Evolutionary conservation across 1,139 yeast species (phyloP).

Genomic region (Saccharomyces uvarum): DNA sequence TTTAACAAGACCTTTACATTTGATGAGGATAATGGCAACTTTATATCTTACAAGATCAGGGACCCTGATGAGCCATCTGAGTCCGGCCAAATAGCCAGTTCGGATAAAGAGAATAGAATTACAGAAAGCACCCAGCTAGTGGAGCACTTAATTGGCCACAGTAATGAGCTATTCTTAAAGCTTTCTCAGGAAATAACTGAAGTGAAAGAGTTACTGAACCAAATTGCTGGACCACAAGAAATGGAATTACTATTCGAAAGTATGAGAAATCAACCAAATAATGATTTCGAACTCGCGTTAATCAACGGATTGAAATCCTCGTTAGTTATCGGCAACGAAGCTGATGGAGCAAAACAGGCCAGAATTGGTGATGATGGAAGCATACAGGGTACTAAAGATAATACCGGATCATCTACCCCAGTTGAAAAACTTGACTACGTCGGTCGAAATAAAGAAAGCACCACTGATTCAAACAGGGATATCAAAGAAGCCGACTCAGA

Average conservation of each 20-base stretch:
- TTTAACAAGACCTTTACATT: background rate
- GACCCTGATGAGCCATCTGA: background rate
- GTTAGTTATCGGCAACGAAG: background rate
- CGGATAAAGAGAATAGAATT: background rate
- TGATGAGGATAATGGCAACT: background rate
- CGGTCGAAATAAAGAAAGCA: background rate
- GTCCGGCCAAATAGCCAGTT: background rate
- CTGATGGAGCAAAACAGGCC: background rate
- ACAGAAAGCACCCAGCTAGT: background rate
- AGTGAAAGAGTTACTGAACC: background rate
- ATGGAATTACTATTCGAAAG: background rate
- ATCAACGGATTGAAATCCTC: background rate
- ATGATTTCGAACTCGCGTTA: background rate
- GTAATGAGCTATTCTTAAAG: background rate
- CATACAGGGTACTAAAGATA: background rate
- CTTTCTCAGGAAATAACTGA: background rate
- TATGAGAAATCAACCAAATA: background rate
- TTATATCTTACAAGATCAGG: background rate
- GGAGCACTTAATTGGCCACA: background rate
- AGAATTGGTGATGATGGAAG: background rate
- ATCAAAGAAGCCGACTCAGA: background rate
- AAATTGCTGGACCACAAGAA: background rate
- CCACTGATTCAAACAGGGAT: background rate
- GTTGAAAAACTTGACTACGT: background rate
- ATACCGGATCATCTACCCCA: background rate